Base-by-base conservation (phyloP, 257 asterid genomes). In the Ilex aquifolium region DNA sequence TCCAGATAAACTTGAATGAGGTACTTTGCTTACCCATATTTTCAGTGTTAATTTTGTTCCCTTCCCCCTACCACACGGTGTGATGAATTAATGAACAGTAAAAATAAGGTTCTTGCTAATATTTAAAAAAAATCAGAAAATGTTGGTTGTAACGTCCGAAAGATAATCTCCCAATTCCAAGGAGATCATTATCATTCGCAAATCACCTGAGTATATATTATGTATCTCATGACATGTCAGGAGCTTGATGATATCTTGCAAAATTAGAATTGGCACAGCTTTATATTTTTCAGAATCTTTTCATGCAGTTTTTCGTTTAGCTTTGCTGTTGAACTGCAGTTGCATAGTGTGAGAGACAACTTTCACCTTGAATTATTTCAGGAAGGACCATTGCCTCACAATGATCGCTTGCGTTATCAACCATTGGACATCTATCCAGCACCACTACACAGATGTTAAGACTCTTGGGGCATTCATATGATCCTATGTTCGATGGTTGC, bases 341-440 rank as follows among this genome's bases (percentile, higher is more conserved):
- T 53, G 27, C 27, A 0, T 21, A 21, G 27, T 21, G 27, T 42
- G 48, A 42, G 12, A 30, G 29, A 42, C 32, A 4, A 31, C 29
- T 12, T 46, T 40, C 59, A 30, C 44, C 54, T 46, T 51, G 15
- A 57, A 68, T 42, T 42, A 56, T 64, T 32, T 40, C 92, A 92
- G 99, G 96, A 85, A 70, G 94, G 79, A 49, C 92, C 95, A 16
- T 68, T 84, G 70, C 96, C 95, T 67, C 95, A 74, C 62, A 87
- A 87, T 61, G 88, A 87, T 7, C 66, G 67, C 3, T 64, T 90
- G 77, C 81, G 88, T 52, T 84, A 72, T 68, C 78, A 74, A 67
- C 95, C 97, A n/a, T 78, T 87, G 30, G 96, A 90, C 71, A 76
- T 93, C 59, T 93, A 79, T 74, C 96, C 97, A 44, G 97, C 96